Evolutionary conservation across 2,329 filamentous ascomycete genomes (phyloP), one percentile per base, ranked within the genome.

Genomic region (Pseudogymnoascus sp.): DNA sequence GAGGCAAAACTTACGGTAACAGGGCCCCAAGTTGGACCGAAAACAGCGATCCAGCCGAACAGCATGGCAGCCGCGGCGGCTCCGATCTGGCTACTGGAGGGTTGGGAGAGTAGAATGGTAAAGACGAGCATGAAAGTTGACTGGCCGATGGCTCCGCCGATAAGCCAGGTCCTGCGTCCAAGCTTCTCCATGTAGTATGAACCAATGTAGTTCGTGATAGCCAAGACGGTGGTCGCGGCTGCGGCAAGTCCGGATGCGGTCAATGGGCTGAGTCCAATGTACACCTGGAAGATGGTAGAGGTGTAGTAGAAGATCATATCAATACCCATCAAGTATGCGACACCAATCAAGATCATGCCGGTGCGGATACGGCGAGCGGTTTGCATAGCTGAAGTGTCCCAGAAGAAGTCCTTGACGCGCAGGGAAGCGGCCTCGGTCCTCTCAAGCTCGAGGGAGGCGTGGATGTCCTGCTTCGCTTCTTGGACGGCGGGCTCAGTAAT

Each of bases 21-120:
- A 10, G 70, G 66, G 33, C 67, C 69, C 67, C 69, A 73, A 13
- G 71, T 72, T n/a, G 71, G 71, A 8, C 69, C 68, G 35, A 73
- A 71, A 31, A 72, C 66, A 7, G 68, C 63, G 39, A 72, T 70
- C 68, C 71, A 73, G 38, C 70, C 58, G 25, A 71, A 73, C 15
- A 73, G 64, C 67, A 73, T 73, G 8, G 69, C 70, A 4, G 71
- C 70, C 1, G 69, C 69, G 5, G 71, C 70, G 9, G 68, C 61
- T 60, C 68, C 63, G 10, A 65, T 64, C 62, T 55, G 48, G 48
- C 48, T 55, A n/a, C 48, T 55, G 29, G 48, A 55, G 4, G 48
- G 48, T 6, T 33, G 48, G 9, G 48, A 55, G 27, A 61, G 48
- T 6, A 71, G 62, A n/a, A 62, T 67, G 2, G 68, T 71, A 61